These are phyloP conservation scores for Penicillium sp. DNA, from an alignment of 2,329 filamentous ascomycete species.

Conservation along the genomic window DNA sequence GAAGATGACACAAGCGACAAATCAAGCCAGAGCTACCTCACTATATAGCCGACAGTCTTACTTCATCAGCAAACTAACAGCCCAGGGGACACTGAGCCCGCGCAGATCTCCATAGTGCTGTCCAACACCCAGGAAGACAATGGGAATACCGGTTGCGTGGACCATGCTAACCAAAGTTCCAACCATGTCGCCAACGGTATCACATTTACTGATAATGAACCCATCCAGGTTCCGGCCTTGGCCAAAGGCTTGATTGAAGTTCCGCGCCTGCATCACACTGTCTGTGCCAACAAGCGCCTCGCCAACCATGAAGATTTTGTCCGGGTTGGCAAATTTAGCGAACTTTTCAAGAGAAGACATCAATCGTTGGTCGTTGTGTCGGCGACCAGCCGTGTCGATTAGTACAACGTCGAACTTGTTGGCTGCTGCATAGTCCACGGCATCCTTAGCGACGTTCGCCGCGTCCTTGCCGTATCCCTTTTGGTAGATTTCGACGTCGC, in stretches of 20 bases:
- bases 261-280: conserved; percentile 90
- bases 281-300: conserved; percentile 94
- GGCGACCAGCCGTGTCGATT: conserved; percentile 91
- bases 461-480: conserved; percentile 98
- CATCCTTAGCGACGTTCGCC: conserved; percentile 90
- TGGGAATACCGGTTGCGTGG: conserved; percentile 93
- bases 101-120: conserved; percentile 69
- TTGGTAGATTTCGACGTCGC: conserved; percentile 87
- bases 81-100: conserved; percentile 65
- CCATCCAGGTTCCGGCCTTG: conserved; percentile 79
- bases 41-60: conserved; percentile 22
- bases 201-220: conserved; percentile 98
- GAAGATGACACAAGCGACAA: background rate
- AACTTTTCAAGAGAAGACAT: conserved; percentile 99
- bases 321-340: conserved; percentile 89
- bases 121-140: conserved; percentile 81
- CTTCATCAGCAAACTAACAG: conserved; percentile 62
- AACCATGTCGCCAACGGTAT: conserved; percentile 99
- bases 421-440: conserved; percentile 75
- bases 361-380: conserved; percentile 92
- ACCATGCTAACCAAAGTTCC: conserved; percentile 95
- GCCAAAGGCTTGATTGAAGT: conserved; percentile 94
- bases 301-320: conserved; percentile 98
- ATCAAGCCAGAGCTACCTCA: background rate
- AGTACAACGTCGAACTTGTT: conserved; percentile 88